A percentile compares a stretch with the other conserved stretches of the same genome.
Evolutionary conservation across 768 basidiomycete species (phyloP).

Genomic region (Lactifluus pinguis): DNA sequence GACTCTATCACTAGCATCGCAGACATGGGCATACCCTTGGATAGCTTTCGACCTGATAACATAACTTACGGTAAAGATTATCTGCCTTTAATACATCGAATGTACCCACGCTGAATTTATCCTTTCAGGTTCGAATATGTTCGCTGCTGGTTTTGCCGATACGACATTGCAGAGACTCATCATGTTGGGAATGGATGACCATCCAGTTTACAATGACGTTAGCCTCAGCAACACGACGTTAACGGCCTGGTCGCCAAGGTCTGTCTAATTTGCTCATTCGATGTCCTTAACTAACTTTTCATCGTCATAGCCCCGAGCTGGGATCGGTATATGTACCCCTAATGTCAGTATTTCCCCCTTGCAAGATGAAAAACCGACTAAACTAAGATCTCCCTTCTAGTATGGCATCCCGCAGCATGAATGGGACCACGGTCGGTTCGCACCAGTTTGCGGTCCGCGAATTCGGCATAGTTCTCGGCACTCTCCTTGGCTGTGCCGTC

Average conservation of each 20-base stretch:
- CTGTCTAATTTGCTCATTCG: neutral
- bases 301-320: conserved; percentile 6
- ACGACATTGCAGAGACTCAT: neutral
- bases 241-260: neutral
- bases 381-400: neutral
- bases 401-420: neutral
- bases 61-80: conserved; percentile 2
- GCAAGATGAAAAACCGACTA: neutral
- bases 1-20: neutral
- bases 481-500: neutral
- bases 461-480: conserved; percentile 4
- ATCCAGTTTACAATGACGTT: neutral
- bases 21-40: conserved; percentile 10
- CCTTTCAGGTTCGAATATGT: conserved; percentile 15
- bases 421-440: neutral
- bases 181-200: neutral
- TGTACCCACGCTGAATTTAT: neutral
- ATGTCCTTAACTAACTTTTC: neutral
- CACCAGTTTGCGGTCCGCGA: neutral
- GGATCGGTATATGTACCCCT: conserved; percentile 13
- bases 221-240: neutral
- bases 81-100: neutral
- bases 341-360: neutral
- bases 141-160: conserved; percentile 2
- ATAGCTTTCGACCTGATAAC: conserved; percentile 5